Percentiles rank a stretch among this genome's conserved stretches.
phyloP scores from a whole-genome alignment of 1,139 yeast species.

The Protomyces pachydermus region DNA sequence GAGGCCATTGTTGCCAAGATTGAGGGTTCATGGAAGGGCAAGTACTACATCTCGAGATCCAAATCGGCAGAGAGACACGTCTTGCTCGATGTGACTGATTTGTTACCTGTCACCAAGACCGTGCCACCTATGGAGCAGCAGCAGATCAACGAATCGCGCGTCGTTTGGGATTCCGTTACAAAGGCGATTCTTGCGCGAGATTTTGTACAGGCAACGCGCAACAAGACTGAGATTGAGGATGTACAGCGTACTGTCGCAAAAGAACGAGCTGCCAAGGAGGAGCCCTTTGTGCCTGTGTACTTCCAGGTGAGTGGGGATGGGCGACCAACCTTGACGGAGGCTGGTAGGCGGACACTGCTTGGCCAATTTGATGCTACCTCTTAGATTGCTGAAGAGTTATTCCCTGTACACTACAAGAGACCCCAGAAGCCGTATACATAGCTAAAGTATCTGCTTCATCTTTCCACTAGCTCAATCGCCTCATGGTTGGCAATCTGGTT shows the following conservation, averaged over 20 bases:
- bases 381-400: no score
- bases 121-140: slow-evolving; percentile 55
- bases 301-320: slow-evolving; percentile 23
- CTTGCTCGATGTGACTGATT: slow-evolving; percentile 26
- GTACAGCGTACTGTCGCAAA: slow-evolving; percentile 60
- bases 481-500: no score
- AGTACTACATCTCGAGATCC: slow-evolving; percentile 21
- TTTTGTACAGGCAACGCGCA: slow-evolving; percentile 55
- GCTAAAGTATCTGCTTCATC: no score
- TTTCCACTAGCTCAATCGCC: no score
- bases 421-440: no score
- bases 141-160: slow-evolving; percentile 59
- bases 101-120: slow-evolving; percentile 13
- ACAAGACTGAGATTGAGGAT: slow-evolving; percentile 61
- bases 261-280: slow-evolving; percentile 48
- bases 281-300: slow-evolving; percentile 21
- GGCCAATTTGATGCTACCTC: slow-evolving; percentile 1
- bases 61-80: slow-evolving; percentile 19
- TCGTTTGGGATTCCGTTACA: slow-evolving; percentile 68
- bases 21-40: slow-evolving; percentile 27
- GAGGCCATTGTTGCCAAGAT: slow-evolving; percentile 22
- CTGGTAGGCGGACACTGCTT: slow-evolving; percentile 14
- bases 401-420: no score
- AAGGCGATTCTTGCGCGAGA: slow-evolving; percentile 59
- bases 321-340: slow-evolving; percentile 23